Evolutionary conservation across 2,329 filamentous ascomycete species (phyloP), one percentile per base, ranked within the genome.

Genomic region (Trichoderma koningii): DNA sequence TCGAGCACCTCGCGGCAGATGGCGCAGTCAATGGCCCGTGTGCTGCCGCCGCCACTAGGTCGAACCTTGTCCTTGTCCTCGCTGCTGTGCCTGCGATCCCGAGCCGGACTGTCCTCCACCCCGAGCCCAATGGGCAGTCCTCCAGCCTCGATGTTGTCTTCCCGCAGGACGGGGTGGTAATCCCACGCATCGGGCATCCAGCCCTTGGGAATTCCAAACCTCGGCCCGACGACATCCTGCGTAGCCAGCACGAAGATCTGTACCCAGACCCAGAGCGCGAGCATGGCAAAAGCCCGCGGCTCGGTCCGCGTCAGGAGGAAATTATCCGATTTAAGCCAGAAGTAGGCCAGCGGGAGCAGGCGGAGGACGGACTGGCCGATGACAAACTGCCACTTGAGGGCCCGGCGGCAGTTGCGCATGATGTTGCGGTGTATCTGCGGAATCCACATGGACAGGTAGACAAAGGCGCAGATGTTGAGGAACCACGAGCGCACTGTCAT

Each of bases 1-100:
- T 97, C 92, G 19, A 99, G 87, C 52, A 90, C 84, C 77, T 97
- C 93, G 78, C 94, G 90, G 75, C 95, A 99, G 70, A 99, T 97
- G 19, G 93, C 92, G 76, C 95, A 99, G 78, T 98, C 93, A 66
- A 96, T 95, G 1, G 76, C 86, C 52, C 84, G 78, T 14, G 73
- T 74, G 44, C 72, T 74, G 41, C 72, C 34, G 10, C 34, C 73
- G 30, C 70, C 30, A 4, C 44, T 21, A 6, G 44, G 51, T 5
- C 61, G 34, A 30, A 21, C 70, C 64, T 72, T 73, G 34, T 76
- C 76, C 53, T 74, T 69, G 44, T 78, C 73, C 68, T 79, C 66
- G 68, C 76, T 73, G 55, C 70, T 71, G 68, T 45, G 74, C 71
- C 64, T 76, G 70, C 59, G 72, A 68, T 65, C 70, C 17, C 69